phyloP scores from a whole-genome alignment of 352 stramenopile species.

The Phytophthora brassicae region DNA sequence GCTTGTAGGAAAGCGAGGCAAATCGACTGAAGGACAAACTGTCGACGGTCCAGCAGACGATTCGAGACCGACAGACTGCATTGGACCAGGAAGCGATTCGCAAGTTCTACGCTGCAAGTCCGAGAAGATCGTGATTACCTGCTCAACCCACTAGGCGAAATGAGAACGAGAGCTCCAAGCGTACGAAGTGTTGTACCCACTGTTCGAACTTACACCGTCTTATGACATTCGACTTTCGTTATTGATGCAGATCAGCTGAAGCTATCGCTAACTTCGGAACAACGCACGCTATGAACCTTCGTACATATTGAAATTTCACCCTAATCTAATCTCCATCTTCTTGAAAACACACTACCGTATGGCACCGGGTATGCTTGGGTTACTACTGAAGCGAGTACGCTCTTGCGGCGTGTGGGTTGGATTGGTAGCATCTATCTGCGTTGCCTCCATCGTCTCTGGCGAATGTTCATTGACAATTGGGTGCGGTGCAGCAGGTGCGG shows the following conservation, averaged over 20 bases:
- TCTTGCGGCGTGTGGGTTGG: slow-evolving; percentile 10
- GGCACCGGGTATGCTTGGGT: background rate
- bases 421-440: slow-evolving; percentile 17
- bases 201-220: no score
- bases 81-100: slow-evolving; percentile 12
- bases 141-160: no score
- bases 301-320: no score
- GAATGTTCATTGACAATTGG: slow-evolving; percentile 1
- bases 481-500: background rate
- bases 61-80: slow-evolving; percentile 18
- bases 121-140: no score
- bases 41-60: slow-evolving; percentile 11
- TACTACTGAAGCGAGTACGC: background rate
- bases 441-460: slow-evolving; percentile 8
- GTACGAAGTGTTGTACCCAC: no score
- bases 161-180: no score
- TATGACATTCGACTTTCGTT: background rate
- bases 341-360: background rate
- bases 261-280: slow-evolving; percentile 4
- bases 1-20: slow-evolving; percentile 21
- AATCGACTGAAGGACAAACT: slow-evolving; percentile 13
- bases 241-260: slow-evolving; percentile 11
- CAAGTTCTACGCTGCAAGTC: no score
- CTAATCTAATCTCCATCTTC: background rate
- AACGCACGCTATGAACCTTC: slow-evolving; percentile 16